Conservation (phyloP, 345 rosid species). For the Populus alba region DNA sequence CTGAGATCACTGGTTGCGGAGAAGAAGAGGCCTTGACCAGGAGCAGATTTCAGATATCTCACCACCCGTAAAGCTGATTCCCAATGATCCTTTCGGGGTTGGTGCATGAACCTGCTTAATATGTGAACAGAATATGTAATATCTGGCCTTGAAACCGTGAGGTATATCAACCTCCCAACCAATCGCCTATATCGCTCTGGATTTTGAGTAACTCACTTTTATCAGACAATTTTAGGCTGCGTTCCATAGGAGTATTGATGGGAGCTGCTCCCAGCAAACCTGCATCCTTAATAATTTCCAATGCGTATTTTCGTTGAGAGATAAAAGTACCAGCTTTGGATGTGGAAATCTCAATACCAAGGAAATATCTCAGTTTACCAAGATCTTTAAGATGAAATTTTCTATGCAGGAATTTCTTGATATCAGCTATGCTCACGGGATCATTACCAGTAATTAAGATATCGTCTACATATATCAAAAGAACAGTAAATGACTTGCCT, state of each 20-base stretch:
- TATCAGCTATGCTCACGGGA: not conserved
- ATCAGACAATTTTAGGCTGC: not conserved
- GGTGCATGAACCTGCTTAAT: no score
- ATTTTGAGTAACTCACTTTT: constrained; percentile 4
- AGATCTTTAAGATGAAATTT: constrained; percentile 3
- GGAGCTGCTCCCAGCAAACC: not conserved
- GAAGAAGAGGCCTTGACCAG: no score
- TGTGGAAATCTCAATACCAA: constrained; percentile 3
- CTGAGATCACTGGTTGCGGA: no score
- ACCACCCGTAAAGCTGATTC: no score
- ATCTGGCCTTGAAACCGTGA: not conserved
- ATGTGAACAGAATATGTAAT: no score
- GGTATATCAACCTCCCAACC: constrained; percentile 1
- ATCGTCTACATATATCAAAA: not conserved
- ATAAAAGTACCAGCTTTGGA: not conserved
- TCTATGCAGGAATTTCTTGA: not conserved
- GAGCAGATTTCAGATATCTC: no score
- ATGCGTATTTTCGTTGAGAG: not conserved
- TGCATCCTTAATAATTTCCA: constrained; percentile 1
- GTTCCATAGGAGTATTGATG: not conserved
- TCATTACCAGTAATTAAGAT: constrained; percentile 3
- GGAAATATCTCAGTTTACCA: not conserved
- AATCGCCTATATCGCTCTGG: not conserved
- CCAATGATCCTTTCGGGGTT: no score
- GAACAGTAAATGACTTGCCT: not conserved